phyloP scores from a whole-genome alignment of 257 asterid genomes.

The Agastache rugosa region DNA sequence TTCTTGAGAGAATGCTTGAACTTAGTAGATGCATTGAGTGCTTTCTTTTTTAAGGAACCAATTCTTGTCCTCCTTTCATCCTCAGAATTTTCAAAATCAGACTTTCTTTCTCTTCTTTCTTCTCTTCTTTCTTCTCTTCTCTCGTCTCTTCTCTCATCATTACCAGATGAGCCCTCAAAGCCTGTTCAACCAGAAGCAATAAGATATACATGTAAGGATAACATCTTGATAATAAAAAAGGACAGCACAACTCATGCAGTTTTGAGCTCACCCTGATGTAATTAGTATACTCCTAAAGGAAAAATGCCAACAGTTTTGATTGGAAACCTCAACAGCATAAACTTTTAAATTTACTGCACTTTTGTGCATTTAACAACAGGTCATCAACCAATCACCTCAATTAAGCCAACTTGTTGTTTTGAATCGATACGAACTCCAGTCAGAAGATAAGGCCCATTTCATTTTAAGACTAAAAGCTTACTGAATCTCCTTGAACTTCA shows the following conservation, averaged over 20 bases:
- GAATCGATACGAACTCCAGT: constrained; percentile 2
- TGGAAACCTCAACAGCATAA: constrained; percentile 6
- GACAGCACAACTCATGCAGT: background rate
- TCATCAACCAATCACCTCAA: constrained; percentile 19
- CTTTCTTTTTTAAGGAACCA: constrained; percentile 88
- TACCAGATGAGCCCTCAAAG: constrained; percentile 90
- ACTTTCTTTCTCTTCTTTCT: constrained; percentile 86
- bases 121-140: constrained; percentile 65
- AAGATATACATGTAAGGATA: constrained; percentile 1
- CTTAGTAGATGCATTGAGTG: constrained; percentile 87
- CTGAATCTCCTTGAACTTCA: background rate
- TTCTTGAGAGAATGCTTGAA: constrained; percentile 95
- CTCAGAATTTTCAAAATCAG: constrained; percentile 94
- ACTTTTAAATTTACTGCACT: background rate
- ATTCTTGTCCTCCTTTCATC: constrained; percentile 93
- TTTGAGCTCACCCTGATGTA: constrained; percentile 23
- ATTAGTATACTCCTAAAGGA: constrained; percentile 3
- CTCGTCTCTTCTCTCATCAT: constrained; percentile 82
- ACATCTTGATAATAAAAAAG: background rate
- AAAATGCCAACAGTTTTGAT: constrained; percentile 7
- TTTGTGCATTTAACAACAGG: constrained; percentile 11
- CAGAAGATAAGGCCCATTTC: background rate
- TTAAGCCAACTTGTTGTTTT: background rate
- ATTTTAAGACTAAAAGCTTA: background rate
- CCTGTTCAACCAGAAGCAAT: constrained; percentile 54